Percentiles rank a stretch among this genome's conserved stretches.
These are phyloP conservation scores for Pseudocercospora fuligena DNA, from an alignment of 2,329 filamentous ascomycete species.

Conservation along the genomic window DNA sequence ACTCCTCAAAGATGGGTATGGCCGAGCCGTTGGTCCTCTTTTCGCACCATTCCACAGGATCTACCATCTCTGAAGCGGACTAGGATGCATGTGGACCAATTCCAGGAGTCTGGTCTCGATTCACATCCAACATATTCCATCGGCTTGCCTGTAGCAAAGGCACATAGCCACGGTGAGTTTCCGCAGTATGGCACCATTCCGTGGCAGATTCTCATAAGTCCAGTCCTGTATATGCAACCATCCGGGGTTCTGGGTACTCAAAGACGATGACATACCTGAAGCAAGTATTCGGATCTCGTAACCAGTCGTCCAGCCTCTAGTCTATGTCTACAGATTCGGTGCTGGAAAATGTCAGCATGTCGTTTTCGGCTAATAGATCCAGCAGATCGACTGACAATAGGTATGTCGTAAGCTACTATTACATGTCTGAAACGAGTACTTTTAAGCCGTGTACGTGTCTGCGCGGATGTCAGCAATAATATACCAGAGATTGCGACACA, in stretches of 20 bases:
- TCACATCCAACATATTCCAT: background rate
- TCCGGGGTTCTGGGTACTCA: background rate
- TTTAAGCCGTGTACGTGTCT: conserved; percentile 33
- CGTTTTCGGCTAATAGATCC: background rate
- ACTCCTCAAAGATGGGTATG: background rate
- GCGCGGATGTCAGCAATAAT: background rate
- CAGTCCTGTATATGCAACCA: background rate
- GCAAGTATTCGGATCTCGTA: conserved; percentile 32
- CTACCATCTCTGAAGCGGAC: background rate
- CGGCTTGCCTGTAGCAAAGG: background rate
- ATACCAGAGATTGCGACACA: conserved; percentile 16
- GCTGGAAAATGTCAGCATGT: conserved; percentile 17
- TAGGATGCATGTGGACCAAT: background rate
- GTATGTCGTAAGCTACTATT: conserved; percentile 35
- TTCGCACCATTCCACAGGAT: background rate
- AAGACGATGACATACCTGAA: conserved; percentile 28
- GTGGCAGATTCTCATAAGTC: background rate
- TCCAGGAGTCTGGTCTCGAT: background rate
- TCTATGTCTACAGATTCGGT: conserved; percentile 41
- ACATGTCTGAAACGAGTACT: conserved; percentile 33
- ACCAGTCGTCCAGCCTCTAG: conserved; percentile 39
- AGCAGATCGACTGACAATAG: conserved; percentile 24
- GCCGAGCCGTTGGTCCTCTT: background rate
- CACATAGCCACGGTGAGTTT: no score
- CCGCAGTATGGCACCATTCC: no score